Percentiles rank a stretch among this genome's conserved stretches.
phyloP scores from a whole-genome alignment of 257 asterid genomes.

The Mentha longifolia region DNA sequence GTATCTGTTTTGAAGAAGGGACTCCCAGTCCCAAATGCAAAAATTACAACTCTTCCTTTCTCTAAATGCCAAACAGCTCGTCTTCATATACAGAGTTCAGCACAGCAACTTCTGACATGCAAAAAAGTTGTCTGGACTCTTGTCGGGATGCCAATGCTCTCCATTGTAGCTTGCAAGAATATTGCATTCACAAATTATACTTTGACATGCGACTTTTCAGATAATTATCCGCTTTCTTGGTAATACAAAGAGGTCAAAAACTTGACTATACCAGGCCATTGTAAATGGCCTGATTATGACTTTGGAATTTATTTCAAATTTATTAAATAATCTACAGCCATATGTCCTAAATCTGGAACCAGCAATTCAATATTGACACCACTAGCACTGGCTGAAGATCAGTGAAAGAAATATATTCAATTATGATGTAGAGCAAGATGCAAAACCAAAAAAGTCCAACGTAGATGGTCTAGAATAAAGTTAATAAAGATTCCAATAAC shows the following conservation, averaged over 20 bases:
- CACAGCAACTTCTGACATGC: slow-evolving; percentile 97
- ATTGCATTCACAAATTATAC: slow-evolving; percentile 64
- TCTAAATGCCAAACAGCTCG: slow-evolving; percentile 95
- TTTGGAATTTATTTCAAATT: too few species aligned
- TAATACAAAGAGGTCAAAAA: too few species aligned
- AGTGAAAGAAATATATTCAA: neutral
- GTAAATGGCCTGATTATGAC: too few species aligned
- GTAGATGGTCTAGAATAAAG: neutral
- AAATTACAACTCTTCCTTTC: slow-evolving; percentile 96
- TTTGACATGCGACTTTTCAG: too few species aligned
- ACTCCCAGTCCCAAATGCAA: slow-evolving; percentile 97
- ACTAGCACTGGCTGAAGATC: neutral
- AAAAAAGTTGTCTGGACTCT: slow-evolving; percentile 94
- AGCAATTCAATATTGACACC: too few species aligned
- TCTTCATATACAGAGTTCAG: slow-evolving; percentile 81
- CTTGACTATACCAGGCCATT: too few species aligned
- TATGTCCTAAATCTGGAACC: too few species aligned
- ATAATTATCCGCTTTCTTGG: neutral
- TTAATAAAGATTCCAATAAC: neutral
- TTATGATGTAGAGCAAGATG: slow-evolving; percentile 4
- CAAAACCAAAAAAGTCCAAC: neutral
- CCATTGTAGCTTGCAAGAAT: slow-evolving; percentile 96
- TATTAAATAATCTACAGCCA: too few species aligned
- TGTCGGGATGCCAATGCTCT: slow-evolving; percentile 95
- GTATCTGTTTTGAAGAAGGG: slow-evolving; percentile 99